These are phyloP conservation scores for Dactylellina parvicollis DNA, from an alignment of 2,329 filamentous ascomycete genomes.

Conservation along the genomic window DNA sequence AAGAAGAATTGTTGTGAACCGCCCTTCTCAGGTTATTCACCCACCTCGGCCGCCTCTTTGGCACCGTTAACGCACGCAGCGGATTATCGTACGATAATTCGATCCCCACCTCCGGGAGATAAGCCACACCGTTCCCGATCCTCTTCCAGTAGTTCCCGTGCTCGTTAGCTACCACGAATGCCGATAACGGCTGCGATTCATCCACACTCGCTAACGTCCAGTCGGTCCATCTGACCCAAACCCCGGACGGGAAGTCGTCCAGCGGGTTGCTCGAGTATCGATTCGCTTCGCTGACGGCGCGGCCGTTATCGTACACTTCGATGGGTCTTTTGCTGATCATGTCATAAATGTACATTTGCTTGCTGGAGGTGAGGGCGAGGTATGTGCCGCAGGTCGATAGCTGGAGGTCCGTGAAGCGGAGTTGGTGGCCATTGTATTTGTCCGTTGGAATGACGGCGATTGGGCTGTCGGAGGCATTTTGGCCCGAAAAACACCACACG, in stretches of 20 bases:
- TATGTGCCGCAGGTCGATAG: slow-evolving; percentile 57
- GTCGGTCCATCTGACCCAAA: slow-evolving; percentile 58
- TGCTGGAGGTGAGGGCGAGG: slow-evolving; percentile 57
- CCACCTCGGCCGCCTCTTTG: slow-evolving; percentile 42
- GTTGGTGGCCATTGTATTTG: slow-evolving; percentile 41
- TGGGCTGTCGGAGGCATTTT: slow-evolving; percentile 49
- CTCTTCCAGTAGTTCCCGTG: slow-evolving; percentile 46
- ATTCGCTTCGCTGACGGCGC: slow-evolving; percentile 56
- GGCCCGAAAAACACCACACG: slow-evolving; percentile 44
- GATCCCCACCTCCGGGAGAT: slow-evolving; percentile 45
- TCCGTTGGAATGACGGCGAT: slow-evolving; percentile 56
- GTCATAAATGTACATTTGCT: slow-evolving; percentile 58
- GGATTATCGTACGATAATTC: slow-evolving; percentile 52
- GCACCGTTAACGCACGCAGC: slow-evolving; percentile 43
- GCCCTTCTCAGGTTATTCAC: slow-evolving; percentile 33
- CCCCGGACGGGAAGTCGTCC: slow-evolving; percentile 58
- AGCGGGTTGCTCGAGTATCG: slow-evolving; percentile 57
- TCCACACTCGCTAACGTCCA: slow-evolving; percentile 35
- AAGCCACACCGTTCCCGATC: slow-evolving; percentile 39
- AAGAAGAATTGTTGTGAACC: slow-evolving; percentile 44
- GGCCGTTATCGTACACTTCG: slow-evolving; percentile 57
- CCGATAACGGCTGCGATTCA: slow-evolving; percentile 6
- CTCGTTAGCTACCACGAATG: slow-evolving; percentile 27
- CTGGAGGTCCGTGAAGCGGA: slow-evolving; percentile 42
- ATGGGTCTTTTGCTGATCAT: slow-evolving; percentile 58